A percentile compares a stretch with the other conserved stretches of the same genome.
Conservation (phyloP, 78 protist genomes). For the Guillardia theta region DNA sequence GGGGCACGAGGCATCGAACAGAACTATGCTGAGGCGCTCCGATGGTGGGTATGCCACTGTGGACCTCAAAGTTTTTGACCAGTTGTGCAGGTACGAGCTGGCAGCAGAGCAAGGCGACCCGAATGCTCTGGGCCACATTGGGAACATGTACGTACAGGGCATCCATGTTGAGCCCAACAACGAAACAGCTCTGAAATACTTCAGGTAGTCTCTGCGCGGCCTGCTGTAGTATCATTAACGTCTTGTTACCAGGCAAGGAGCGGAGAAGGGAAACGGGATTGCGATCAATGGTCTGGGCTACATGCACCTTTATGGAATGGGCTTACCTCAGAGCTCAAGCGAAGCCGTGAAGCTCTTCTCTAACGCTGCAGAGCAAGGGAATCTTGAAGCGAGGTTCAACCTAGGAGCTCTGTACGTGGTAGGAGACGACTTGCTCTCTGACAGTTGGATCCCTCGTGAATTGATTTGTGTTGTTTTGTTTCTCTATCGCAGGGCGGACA, state of each 20-base stretch:
- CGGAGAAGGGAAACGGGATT: conserved; percentile 18
- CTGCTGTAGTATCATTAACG: too few relatives aligned
- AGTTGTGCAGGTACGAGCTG: not conserved
- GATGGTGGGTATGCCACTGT: not conserved
- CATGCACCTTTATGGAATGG: conserved; percentile 48
- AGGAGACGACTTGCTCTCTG: not conserved
- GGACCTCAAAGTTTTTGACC: not conserved
- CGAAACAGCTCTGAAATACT: conserved; percentile 56
- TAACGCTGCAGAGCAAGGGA: conserved; percentile 34
- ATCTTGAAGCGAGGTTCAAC: conserved; percentile 3
- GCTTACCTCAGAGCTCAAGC: not conserved
- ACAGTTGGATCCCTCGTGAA: not conserved
- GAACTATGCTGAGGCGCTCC: conserved; percentile 41
- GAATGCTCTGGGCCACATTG: conserved; percentile 57
- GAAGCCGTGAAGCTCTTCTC: not conserved
- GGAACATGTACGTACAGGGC: conserved; percentile 71
- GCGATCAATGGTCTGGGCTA: conserved; percentile 56
- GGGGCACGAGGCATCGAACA: conserved; percentile 60
- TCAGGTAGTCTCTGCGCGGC: too few relatives aligned
- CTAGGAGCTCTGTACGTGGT: not conserved
- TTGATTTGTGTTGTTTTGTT: too few relatives aligned
- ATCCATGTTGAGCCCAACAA: conserved; percentile 52
- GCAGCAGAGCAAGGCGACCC: conserved; percentile 55
- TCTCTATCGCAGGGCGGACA: too few relatives aligned
- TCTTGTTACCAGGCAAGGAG: too few relatives aligned